Base-by-base conservation (phyloP, 768 basidiomycete genomes). In the Suillus tomentosus region DNA sequence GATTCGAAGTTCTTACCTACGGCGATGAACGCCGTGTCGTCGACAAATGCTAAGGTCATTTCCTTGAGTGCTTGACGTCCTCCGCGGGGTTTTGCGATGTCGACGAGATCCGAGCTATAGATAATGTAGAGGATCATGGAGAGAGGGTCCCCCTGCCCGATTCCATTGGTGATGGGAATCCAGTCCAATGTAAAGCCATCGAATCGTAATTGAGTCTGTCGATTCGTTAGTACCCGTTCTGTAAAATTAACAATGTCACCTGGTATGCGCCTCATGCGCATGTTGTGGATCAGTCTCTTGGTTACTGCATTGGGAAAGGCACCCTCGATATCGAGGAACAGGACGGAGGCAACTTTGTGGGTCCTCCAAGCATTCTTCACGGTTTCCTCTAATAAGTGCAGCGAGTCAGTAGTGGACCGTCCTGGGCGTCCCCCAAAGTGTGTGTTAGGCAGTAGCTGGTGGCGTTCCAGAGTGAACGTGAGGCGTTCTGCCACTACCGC, bases 61-160 rank as follows among this genome's bases (percentile, higher is more conserved):
- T 47, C 45, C 3, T 47, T n/a, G 1, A 47, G 9, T 5, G 45
- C 45, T 47, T 47, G 3, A 5, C n/a, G 9, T 0, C 45, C 45
- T 10, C 4, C 0, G 0, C 45, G 9, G 0, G 45, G 0, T 4
- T 10, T n/a, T 4, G 45, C n/a, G 0, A n/a, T 3, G 1, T 47
- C n/a, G 1, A 47, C 45, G 3, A 47, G 2, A 2, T 47, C 47
- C 6, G 47, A 48, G 5, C 47, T 48, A 3, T 48, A 48, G 1
- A 48, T 48, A 0, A 48, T 22, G 1, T 48, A 48, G 0, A 48
- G 5, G 0, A 48, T 48, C 11, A 22, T 48, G 0, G 47, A 48
- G 13, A 48, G 2, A 0, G 22, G 22, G 9, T 48, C 22, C 1
- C 47, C 47, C 3, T 48, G 47, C 4, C 22, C 11, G 1, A 48